Base-by-base conservation (phyloP, 2,329 filamentous ascomycete species). In the Hymenoscyphus fructigenus region DNA sequence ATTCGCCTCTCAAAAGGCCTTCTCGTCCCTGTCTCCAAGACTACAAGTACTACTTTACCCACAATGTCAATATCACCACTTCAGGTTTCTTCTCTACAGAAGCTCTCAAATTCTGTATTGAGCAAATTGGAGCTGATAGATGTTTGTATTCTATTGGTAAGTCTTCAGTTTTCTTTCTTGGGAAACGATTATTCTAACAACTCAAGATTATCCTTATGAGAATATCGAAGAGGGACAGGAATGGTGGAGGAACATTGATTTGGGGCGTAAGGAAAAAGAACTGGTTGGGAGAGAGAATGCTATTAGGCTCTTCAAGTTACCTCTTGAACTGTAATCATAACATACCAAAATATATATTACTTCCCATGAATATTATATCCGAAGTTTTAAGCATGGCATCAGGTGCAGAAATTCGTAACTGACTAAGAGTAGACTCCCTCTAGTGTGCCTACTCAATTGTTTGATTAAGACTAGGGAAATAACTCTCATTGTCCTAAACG, bases 131-230 rank as follows among this genome's bases (percentile, higher is more conserved):
- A 6, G 53, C 64, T 17, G 66, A 68, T 20, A 64, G 59, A 10
- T 67, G 61, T 44, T n/a, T 67, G 47, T 66, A 65, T 44, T 47
- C 67, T 12, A 67, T 68, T 57, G 67, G 67, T 67, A 63, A 53
- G 59, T 56, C 10, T 32, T 9, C 32, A n/a, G n/a, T 14, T 32
- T 60, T 56, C 17, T 26, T 53, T 20, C 23, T 36, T 50, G n/a
- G 20, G 32, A 12, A 38, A 20, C 6, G 36, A 53, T 15, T 23
- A 20, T 17, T 3, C 23, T 34, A 50, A 26, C 5, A 6, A 58
- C 7, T 59, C 5, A 56, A 66, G 64, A 68, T 60, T 66, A 64
- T 26, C 66, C 66, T 14, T 68, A 68, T 57, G 66, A 68, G 20
- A 61, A 62, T 26, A 57, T 66, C 14, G 66, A 68, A 60, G 66